Evolutionary conservation across 495 filamentous ascomycete genomes (phyloP).

Genomic region (Xylaria acuta): DNA sequence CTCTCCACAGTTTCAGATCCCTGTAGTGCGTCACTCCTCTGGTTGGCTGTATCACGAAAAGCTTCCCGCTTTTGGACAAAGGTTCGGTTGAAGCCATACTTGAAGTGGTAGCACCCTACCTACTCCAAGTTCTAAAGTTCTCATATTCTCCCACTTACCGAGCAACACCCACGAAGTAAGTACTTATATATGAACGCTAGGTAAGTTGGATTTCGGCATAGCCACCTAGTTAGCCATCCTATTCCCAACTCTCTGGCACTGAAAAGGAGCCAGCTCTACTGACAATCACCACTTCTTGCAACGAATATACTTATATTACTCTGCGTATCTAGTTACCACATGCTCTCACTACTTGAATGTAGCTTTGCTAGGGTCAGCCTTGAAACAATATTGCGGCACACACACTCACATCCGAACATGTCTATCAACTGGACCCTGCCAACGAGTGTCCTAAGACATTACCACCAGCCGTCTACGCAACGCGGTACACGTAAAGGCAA

Average conservation of each 20-base stretch:
- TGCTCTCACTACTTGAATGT: background rate
- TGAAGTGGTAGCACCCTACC: slow-evolving; percentile 5
- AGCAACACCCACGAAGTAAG: background rate
- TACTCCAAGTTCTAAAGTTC: background rate
- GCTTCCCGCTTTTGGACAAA: slow-evolving; percentile 26
- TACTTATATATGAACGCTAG: background rate
- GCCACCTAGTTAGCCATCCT: background rate
- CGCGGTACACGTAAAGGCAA: background rate
- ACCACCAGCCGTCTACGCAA: background rate
- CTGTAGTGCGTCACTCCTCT: slow-evolving; percentile 30
- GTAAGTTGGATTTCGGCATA: too few relatives aligned
- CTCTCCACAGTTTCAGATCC: slow-evolving; percentile 31
- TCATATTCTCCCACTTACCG: background rate
- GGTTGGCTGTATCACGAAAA: slow-evolving; percentile 30
- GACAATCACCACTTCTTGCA: background rate
- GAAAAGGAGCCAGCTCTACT: background rate
- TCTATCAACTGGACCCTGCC: slow-evolving; percentile 17
- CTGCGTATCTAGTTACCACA: background rate
- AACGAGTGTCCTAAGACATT: slow-evolving; percentile 11
- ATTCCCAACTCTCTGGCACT: background rate
- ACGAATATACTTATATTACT: background rate
- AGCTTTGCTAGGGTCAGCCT: slow-evolving; percentile 6
- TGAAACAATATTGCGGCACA: slow-evolving; percentile 22
- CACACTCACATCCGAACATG: slow-evolving; percentile 4
- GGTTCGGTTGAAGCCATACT: slow-evolving; percentile 9